A percentile compares a stretch with the other conserved stretches of the same genome.
Conservation (phyloP, 257 asterid species). For the Cynanchum wilfordii region DNA sequence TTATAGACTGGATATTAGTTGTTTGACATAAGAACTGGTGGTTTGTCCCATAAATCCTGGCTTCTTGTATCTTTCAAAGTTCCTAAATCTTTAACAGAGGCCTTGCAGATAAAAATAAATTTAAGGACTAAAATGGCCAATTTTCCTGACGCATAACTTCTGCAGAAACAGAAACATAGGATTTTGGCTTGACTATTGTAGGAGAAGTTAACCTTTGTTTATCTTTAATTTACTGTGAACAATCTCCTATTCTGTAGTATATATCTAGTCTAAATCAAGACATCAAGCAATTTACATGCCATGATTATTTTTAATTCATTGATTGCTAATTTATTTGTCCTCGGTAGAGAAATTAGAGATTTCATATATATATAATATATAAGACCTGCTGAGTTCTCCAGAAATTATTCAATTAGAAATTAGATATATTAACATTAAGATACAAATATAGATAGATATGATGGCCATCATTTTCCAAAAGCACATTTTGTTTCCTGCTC, state of each 20-base stretch:
- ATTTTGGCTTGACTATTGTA: neutral
- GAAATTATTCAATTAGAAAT: too few species aligned
- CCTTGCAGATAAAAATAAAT: too few species aligned
- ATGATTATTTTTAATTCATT: neutral
- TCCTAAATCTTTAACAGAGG: neutral
- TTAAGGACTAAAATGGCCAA: too few species aligned
- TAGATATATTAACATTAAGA: neutral
- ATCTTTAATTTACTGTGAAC: neutral
- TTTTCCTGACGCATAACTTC: neutral
- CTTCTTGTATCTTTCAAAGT: neutral
- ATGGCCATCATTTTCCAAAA: too few species aligned
- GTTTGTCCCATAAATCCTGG: neutral
- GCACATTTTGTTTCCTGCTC: slow-evolving; percentile 9
- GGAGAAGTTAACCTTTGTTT: neutral
- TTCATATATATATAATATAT: too few species aligned
- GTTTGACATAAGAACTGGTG: neutral
- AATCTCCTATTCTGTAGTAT: neutral
- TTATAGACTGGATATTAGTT: neutral
- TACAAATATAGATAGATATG: neutral
- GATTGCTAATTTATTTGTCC: neutral
- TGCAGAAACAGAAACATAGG: neutral
- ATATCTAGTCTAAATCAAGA: neutral
- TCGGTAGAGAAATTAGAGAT: neutral
- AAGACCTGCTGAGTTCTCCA: too few species aligned
- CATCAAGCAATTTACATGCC: neutral